A percentile compares a stretch with the other conserved stretches of the same genome.
These are phyloP conservation scores for Lithohypha guttulata DNA, from an alignment of 2,329 filamentous ascomycete species.

Conservation along the genomic window DNA sequence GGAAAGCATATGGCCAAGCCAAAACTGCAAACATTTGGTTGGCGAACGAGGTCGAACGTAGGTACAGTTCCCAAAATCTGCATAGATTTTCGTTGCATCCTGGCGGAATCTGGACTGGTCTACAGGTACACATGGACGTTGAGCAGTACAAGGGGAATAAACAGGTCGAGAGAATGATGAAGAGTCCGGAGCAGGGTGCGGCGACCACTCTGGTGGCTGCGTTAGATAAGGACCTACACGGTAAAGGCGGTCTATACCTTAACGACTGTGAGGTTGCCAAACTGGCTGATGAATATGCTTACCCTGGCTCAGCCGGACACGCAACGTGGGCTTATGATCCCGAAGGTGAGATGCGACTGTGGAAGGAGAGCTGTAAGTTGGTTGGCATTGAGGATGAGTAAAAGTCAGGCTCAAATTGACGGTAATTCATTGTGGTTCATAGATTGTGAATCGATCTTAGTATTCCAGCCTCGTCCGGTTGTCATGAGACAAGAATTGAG, in stretches of 20 bases:
- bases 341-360: slow-evolving; percentile 15
- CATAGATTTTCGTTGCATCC: slow-evolving; percentile 39
- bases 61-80: slow-evolving; percentile 32
- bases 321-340: slow-evolving; percentile 15
- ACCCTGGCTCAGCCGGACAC: slow-evolving; percentile 10
- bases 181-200: slow-evolving; percentile 29
- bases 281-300: background rate
- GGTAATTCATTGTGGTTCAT: too few relatives aligned
- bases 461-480: too few relatives aligned
- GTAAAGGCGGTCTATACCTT: slow-evolving; percentile 24
- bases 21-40: slow-evolving; percentile 45
- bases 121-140: background rate
- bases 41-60: slow-evolving; percentile 42
- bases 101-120: slow-evolving; percentile 29
- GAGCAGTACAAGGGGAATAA: background rate
- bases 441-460: too few relatives aligned
- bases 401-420: too few relatives aligned
- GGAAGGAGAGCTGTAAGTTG: slow-evolving; percentile 14
- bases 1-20: slow-evolving; percentile 36
- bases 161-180: slow-evolving; percentile 20
- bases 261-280: slow-evolving; percentile 19
- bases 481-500: too few relatives aligned
- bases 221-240: slow-evolving; percentile 22
- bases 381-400: background rate
- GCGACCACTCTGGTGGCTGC: slow-evolving; percentile 25